These are phyloP conservation scores for Gastrolobium villosum DNA, from an alignment of 306 rosid genomes.

Conservation along the genomic window DNA sequence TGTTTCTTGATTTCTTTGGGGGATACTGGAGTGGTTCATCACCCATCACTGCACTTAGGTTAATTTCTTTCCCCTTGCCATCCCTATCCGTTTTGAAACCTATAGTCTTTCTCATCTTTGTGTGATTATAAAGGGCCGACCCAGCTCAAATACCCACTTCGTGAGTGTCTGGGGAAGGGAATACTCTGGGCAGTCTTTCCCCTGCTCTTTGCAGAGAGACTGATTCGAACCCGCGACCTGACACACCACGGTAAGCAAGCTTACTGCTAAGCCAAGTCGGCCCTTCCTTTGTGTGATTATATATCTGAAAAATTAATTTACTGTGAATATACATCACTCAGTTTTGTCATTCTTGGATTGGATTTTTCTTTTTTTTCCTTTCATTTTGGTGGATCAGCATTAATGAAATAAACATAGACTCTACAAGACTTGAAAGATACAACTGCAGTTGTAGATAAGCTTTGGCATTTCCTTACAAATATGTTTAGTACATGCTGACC, in stretches of 20 bases:
- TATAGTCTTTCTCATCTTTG: conserved; percentile 11
- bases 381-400: conserved; percentile 29
- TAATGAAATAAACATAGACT: conserved; percentile 18
- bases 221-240: too few species aligned
- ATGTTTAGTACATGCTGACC: conserved; percentile 2
- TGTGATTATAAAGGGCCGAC: too few species aligned
- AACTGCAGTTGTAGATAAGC: neutral
- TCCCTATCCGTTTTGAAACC: conserved; percentile 19
- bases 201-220: too few species aligned
- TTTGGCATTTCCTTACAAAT: conserved; percentile 13
- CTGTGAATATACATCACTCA: conserved; percentile 16
- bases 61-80: conserved; percentile 19
- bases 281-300: conserved; percentile 10
- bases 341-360: conserved; percentile 12
- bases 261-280: too few species aligned
- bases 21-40: conserved; percentile 12
- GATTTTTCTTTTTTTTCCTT: conserved; percentile 7
- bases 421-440: neutral
- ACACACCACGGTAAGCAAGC: too few species aligned
- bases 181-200: too few species aligned
- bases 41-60: conserved; percentile 17
- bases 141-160: too few species aligned
- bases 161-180: too few species aligned
- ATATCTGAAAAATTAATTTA: conserved; percentile 21
- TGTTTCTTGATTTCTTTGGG: conserved; percentile 33